Conservation (phyloP, 495 filamentous ascomycete genomes). For the Lepidopterella palustris region DNA sequence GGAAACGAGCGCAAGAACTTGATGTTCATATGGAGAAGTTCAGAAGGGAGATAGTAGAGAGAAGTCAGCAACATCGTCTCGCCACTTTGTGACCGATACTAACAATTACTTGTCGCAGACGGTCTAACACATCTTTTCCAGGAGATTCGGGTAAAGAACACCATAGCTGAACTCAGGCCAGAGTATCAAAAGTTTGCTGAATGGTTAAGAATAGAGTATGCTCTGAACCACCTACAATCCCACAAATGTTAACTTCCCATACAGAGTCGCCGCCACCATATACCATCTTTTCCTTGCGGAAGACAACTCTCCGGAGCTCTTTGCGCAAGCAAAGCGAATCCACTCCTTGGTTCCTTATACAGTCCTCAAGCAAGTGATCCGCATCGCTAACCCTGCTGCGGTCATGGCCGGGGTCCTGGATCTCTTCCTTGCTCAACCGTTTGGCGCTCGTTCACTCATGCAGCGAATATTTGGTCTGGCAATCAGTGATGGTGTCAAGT, state of each 20-base stretch:
- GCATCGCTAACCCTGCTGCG: slow-evolving; percentile 89
- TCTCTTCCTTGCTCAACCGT: slow-evolving; percentile 90
- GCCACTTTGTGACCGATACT: neutral
- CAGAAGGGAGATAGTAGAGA: slow-evolving; percentile 65
- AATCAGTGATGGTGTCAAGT: slow-evolving; percentile 78
- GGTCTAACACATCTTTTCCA: slow-evolving; percentile 88
- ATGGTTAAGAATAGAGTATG: slow-evolving; percentile 83
- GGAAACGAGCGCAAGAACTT: slow-evolving; percentile 80
- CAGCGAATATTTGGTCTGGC: slow-evolving; percentile 91
- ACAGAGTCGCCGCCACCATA: slow-evolving; percentile 75
- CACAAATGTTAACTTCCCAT: too few species aligned
- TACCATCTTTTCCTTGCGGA: slow-evolving; percentile 97
- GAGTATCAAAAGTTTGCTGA: slow-evolving; percentile 98
- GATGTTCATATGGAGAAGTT: slow-evolving; percentile 97
- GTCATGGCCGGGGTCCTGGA: slow-evolving; percentile 93
- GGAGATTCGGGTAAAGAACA: slow-evolving; percentile 82
- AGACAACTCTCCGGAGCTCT: slow-evolving; percentile 93
- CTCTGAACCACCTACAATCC: neutral
- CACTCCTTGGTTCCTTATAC: slow-evolving; percentile 91
- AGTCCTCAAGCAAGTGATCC: slow-evolving; percentile 90
- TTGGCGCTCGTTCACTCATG: slow-evolving; percentile 80
- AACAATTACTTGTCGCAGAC: slow-evolving; percentile 42
- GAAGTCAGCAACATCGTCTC: slow-evolving; percentile 50
- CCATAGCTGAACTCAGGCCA: slow-evolving; percentile 76
- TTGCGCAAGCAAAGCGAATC: slow-evolving; percentile 87